Evolutionary conservation across 331 rosid genomes (phyloP), one percentile per base, ranked within the genome.

Genomic region (Ulmus americana): DNA sequence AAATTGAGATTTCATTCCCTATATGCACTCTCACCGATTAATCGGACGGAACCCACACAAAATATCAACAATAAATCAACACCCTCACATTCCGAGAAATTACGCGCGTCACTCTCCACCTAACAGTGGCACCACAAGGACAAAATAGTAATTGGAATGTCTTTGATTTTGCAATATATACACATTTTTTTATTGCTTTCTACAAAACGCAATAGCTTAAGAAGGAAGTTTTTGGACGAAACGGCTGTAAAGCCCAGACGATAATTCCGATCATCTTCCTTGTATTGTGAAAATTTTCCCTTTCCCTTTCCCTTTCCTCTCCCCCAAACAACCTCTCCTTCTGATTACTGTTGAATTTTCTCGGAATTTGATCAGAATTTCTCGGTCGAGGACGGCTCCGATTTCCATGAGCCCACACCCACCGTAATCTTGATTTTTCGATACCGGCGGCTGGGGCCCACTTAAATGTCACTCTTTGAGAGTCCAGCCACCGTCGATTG

Each of bases 401-500:
- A 39, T 44, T 50, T 18, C 20, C 63, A 74, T 74, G 76, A 10
- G 12, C 54, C 49, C 18, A n/a, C 22, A 14, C 1, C 64, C 51
- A 0, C 9, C 45, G 35, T 16, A 1, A 35, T 43, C 55, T 65
- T 81, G 73, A 81, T 11, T 10, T 45, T 16, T 10, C 40, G 11
- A 28, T 55, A 53, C 64, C 73, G 72, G 75, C 77, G 74, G 69
- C 68, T 71, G 79, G 75, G 82, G 56, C 74, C 75, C 70, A 62
- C 80, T 51, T 84, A 76, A 64, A 87, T 87, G 88, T 84, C 95
- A 77, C 49, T 74, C 71, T 54, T 68, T 35, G 81, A 76, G 59
- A 63, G 45, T 82, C 68, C 84, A 69, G 22, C 84, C 74, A 41
- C 76, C 78, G 77, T 70, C 71, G 84, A 83, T 52, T 78, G 72